Evolutionary conservation across 2,329 filamentous ascomycete genomes (phyloP), one percentile per base, ranked within the genome.

Genomic region (Fusarium floridanum): DNA sequence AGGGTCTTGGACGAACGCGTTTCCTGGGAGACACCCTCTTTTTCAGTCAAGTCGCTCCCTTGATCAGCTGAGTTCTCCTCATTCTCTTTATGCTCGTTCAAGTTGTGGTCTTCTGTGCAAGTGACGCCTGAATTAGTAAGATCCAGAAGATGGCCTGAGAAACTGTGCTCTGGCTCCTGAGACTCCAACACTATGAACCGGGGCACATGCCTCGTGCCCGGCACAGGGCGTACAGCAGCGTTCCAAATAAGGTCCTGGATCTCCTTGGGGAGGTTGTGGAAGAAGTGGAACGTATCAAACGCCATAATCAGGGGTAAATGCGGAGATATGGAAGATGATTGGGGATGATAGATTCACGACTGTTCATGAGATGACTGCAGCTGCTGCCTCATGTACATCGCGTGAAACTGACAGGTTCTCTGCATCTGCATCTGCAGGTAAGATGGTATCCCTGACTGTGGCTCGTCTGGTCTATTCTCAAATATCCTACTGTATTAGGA

Each of bases 181-280:
- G 63, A 60, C 20, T 62, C 60, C 8, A 57, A 48, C 12, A 75
- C 34, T 2, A 48, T 67, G 37, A 75, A 75, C 43, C 66, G 55
- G 32, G 75, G 72, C 4, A 75, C 66, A n/a, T 75, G 66, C 2
- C 69, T 43, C 6, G 29, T 24, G 3, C 67, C 71, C 0, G 41
- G 53, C 0, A 62, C 12, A 0, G 72, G 68, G 9, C 72, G 69
- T 9, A 73, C 48, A 3, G 64, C 73, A 1, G 57, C 63, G 32
- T 75, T 64, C 73, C 69, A 75, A 9, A 75, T 68, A 1, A 68
- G 5, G 1, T 62, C 37, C 14, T 66, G 73, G 5, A 75, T 59
- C 50, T 75, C 73, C 10, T 41, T 63, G 1, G 73, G 69, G 3
- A 75, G 39, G 3, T 36, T 3, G 1, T 24, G 12, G 12, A 75